Evolutionary conservation across 1,139 yeast genomes (phyloP).

Genomic region (Candida albicans): DNA sequence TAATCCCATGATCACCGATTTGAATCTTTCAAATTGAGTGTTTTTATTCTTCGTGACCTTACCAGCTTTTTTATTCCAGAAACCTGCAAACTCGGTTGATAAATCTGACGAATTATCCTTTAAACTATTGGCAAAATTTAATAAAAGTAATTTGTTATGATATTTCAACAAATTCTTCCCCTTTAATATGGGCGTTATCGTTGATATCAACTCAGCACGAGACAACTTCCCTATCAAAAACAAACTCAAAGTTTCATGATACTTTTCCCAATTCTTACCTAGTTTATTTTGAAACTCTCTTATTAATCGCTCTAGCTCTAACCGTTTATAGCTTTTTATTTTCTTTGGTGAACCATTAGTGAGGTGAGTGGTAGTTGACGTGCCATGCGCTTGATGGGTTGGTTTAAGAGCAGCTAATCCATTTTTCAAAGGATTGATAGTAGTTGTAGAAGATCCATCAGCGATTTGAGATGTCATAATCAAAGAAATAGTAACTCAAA

Average conservation of each 20-base stretch:
- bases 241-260: slow-evolving; percentile 74
- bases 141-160: slow-evolving; percentile 80
- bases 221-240: slow-evolving; percentile 81
- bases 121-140: slow-evolving; percentile 81
- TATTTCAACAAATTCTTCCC: slow-evolving; percentile 46
- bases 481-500: not conserved
- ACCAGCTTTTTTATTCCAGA: slow-evolving; percentile 50
- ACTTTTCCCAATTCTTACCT: slow-evolving; percentile 82
- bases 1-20: slow-evolving; percentile 83
- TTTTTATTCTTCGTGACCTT: slow-evolving; percentile 50
- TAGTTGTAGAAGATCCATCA: not conserved
- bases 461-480: slow-evolving; percentile 10
- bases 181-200: slow-evolving; percentile 56
- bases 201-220: slow-evolving; percentile 65
- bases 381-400: slow-evolving; percentile 1
- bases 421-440: not conserved
- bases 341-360: slow-evolving; percentile 10
- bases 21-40: slow-evolving; percentile 75
- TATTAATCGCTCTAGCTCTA: slow-evolving; percentile 73
- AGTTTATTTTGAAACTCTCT: slow-evolving; percentile 68
- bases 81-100: slow-evolving; percentile 53
- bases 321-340: slow-evolving; percentile 37
- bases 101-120: slow-evolving; percentile 61
- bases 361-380: slow-evolving; percentile 10
- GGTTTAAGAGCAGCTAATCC: not conserved